Evolutionary conservation across 371 early-diverging fungal species (phyloP).

Genomic region (Lichtheimia hyalospora): DNA sequence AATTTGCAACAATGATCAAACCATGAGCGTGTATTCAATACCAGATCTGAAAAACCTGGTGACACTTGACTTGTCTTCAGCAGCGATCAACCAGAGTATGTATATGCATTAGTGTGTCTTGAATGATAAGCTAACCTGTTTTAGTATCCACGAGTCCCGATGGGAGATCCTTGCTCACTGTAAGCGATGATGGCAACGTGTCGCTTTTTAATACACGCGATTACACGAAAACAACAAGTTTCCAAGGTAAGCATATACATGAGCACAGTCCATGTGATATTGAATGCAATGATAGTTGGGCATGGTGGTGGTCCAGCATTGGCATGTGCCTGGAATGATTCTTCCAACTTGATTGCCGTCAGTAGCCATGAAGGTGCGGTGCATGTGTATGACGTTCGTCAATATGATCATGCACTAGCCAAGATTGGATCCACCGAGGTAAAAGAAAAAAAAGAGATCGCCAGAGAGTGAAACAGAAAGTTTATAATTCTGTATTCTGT

Average conservation of each 20-base stretch:
- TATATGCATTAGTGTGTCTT: constrained; percentile 2
- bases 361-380: constrained; percentile 80
- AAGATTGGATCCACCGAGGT: constrained; percentile 22
- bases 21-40: constrained; percentile 77
- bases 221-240: constrained; percentile 5
- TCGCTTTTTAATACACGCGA: constrained; percentile 56
- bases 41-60: constrained; percentile 65
- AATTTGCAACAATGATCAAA: constrained; percentile 91
- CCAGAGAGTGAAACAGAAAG: too few relatives aligned
- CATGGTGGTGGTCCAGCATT: constrained; percentile 6
- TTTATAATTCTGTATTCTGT: not conserved
- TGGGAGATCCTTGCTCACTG: constrained; percentile 74
- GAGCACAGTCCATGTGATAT: not conserved
- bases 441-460: not conserved
- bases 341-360: constrained; percentile 70
- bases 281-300: not conserved
- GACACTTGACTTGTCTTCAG: constrained; percentile 61
- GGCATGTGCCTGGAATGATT: constrained; percentile 73
- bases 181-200: constrained; percentile 83
- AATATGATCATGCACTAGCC: constrained; percentile 40
- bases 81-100: constrained; percentile 77
- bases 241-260: constrained; percentile 1
- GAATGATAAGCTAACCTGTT: not conserved
- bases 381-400: constrained; percentile 67
- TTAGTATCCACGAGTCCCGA: constrained; percentile 80